Evolutionary conservation across 805 yeast species (phyloP).

Genomic region (Yarrowia sp.): DNA sequence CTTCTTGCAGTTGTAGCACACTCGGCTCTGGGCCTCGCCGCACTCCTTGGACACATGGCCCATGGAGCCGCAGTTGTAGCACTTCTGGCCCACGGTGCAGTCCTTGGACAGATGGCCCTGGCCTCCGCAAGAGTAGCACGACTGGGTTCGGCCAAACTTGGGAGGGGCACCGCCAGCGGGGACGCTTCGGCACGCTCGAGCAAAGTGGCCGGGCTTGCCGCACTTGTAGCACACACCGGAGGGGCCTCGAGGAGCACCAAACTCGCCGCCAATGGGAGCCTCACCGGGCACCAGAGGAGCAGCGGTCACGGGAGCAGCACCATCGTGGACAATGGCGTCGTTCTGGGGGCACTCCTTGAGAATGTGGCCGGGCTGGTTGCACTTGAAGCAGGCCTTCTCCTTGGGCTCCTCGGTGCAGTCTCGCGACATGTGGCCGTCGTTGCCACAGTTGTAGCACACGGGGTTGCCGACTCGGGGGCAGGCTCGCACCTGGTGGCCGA

Average conservation of each 20-base stretch:
- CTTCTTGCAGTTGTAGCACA: conserved; percentile 77
- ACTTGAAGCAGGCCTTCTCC: conserved; percentile 89
- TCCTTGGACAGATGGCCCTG: conserved; percentile 88
- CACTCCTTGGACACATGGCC: conserved; percentile 93
- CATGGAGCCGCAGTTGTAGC: conserved; percentile 91
- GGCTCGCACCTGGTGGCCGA: conserved; percentile 48
- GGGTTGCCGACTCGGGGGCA: conserved; percentile 52
- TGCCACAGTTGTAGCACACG: conserved; percentile 52
- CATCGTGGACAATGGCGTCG: conserved; percentile 36
- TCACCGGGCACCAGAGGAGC: conserved; percentile 6
- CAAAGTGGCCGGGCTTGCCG: conserved; percentile 89
- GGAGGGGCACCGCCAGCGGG: conserved; percentile 46
- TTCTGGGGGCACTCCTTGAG: conserved; percentile 70
- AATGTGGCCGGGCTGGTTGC: conserved; percentile 90
- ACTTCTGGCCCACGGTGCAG: conserved; percentile 84
- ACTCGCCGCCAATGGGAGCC: conserved; percentile 41
- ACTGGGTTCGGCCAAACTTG: conserved; percentile 58
- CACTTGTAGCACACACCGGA: conserved; percentile 85
- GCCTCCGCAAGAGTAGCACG: conserved; percentile 93
- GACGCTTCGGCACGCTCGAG: conserved; percentile 72
- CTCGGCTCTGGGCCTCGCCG: conserved; percentile 62
- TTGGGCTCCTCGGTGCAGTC: conserved; percentile 84
- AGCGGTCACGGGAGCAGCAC: conserved; percentile 33
- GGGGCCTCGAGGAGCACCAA: conserved; percentile 48
- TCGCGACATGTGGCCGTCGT: conserved; percentile 81